Evolutionary conservation across 805 yeast genomes (phyloP).

Genomic region (Ogataea naganishii): DNA sequence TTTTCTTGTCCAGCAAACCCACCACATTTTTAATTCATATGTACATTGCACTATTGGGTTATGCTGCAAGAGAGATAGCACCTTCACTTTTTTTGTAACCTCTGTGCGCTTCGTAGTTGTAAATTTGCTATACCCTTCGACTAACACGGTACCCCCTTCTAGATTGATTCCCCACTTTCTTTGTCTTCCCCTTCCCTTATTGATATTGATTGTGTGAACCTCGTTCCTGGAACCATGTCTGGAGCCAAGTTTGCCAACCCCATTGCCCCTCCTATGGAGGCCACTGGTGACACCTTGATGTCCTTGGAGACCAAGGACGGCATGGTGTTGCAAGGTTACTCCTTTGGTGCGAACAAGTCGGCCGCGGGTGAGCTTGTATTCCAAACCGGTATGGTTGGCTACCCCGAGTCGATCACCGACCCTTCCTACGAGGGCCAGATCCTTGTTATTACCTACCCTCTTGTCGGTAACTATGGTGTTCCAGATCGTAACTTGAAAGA

Average conservation of each 20-base stretch:
- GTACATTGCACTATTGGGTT: no score
- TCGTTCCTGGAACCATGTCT: constrained; percentile 19
- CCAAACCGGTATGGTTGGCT: constrained; percentile 99
- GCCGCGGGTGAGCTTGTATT: constrained; percentile 97
- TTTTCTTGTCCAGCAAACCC: no score
- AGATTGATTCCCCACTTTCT: no score
- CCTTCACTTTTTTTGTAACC: no score
- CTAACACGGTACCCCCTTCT: no score
- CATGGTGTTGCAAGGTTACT: constrained; percentile 81
- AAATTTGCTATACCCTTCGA: no score
- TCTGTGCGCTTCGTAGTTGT: no score
- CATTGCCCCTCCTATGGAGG: constrained; percentile 82
- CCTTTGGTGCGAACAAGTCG: constrained; percentile 87
- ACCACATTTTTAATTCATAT: no score
- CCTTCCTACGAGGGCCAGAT: constrained; percentile 98
- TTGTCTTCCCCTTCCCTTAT: no score
- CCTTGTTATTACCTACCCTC: constrained; percentile 90
- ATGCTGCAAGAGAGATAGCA: no score
- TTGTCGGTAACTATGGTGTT: constrained; percentile 98
- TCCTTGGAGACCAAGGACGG: constrained; percentile 88
- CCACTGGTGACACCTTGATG: constrained; percentile 74
- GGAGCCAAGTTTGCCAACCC: constrained; percentile 56
- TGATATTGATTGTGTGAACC: neutral
- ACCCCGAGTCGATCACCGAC: constrained; percentile 96
- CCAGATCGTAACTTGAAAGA: constrained; percentile 79